Percentiles rank a stretch among this genome's conserved stretches.
phyloP scores from a whole-genome alignment of 495 filamentous ascomycete species.

The Aspergillus haitiensis region DNA sequence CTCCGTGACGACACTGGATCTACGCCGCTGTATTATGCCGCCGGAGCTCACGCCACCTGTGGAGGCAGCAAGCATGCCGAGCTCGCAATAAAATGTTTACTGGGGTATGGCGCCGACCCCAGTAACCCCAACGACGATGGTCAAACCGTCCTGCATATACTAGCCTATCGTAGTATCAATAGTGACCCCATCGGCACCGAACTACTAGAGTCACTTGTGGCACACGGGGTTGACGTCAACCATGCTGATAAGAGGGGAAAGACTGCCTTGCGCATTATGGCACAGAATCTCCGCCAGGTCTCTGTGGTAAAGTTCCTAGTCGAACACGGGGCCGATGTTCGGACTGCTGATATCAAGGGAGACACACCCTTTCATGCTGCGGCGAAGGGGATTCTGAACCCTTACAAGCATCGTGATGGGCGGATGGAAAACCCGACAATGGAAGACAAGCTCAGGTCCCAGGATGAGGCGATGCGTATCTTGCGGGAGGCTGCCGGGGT shows the following conservation, averaged over 20 bases:
- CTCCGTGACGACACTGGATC: not conserved
- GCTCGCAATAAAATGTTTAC: not conserved
- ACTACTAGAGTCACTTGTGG: not conserved
- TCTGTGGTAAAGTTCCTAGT: not conserved
- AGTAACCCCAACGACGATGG: not conserved
- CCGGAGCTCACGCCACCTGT: not conserved
- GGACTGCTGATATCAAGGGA: not conserved
- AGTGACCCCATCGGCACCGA: not conserved
- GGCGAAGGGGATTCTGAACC: not conserved
- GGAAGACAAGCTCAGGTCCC: too few species aligned
- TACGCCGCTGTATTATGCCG: not conserved
- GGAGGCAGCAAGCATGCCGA: not conserved
- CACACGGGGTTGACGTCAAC: not conserved
- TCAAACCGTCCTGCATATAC: not conserved
- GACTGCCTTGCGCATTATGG: not conserved
- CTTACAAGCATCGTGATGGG: too few species aligned
- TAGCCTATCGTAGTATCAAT: not conserved
- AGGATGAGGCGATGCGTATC: too few species aligned
- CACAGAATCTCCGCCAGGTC: not conserved
- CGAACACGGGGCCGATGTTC: not conserved
- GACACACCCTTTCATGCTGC: not conserved
- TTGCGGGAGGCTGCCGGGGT: too few species aligned
- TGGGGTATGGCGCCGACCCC: not conserved
- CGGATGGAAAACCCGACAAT: too few species aligned
- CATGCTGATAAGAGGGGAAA: not conserved